Percentiles rank a stretch among this genome's conserved stretches.
phyloP scores from a whole-genome alignment of 2,329 filamentous ascomycete genomes.

The Talaromyces albobiverticillius region DNA sequence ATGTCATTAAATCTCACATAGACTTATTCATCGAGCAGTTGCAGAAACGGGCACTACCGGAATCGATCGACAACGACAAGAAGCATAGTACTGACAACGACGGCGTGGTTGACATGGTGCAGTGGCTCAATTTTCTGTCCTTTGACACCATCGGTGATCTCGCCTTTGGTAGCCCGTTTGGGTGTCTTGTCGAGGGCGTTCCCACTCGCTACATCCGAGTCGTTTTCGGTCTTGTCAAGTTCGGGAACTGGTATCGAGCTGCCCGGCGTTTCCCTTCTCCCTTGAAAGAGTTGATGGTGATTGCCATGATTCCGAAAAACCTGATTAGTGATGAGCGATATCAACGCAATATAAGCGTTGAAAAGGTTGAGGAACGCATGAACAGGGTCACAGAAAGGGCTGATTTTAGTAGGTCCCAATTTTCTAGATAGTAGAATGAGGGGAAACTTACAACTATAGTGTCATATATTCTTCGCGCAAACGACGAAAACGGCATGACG shows the following conservation, averaged over 20 bases:
- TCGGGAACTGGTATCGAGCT: background rate
- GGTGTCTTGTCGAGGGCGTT: conserved; percentile 32
- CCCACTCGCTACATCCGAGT: conserved; percentile 39
- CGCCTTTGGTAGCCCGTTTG: conserved; percentile 39
- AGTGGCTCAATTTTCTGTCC: conserved; percentile 35
- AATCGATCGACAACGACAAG: background rate
- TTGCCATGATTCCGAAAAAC: conserved; percentile 17
- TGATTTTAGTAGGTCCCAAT: conserved; percentile 18
- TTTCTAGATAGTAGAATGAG: background rate
- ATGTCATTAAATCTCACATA: conserved; percentile 13
- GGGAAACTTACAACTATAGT: background rate
- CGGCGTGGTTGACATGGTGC: conserved; percentile 26
- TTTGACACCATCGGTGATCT: conserved; percentile 44
- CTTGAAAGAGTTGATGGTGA: background rate
- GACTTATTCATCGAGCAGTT: conserved; percentile 25
- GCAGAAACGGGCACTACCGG: background rate
- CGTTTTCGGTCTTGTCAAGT: conserved; percentile 21
- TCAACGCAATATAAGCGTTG: conserved; percentile 19
- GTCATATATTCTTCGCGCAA: conserved; percentile 22
- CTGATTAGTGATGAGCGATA: conserved; percentile 17
- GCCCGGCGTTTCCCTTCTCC: conserved; percentile 6
- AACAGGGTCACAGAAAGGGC: conserved; percentile 17
- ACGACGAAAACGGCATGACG: conserved; percentile 18
- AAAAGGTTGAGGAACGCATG: conserved; percentile 22
- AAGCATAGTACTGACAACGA: background rate